These are phyloP conservation scores for Pythium phragmiticola DNA, from an alignment of 352 stramenopile genomes.

Conservation along the genomic window DNA sequence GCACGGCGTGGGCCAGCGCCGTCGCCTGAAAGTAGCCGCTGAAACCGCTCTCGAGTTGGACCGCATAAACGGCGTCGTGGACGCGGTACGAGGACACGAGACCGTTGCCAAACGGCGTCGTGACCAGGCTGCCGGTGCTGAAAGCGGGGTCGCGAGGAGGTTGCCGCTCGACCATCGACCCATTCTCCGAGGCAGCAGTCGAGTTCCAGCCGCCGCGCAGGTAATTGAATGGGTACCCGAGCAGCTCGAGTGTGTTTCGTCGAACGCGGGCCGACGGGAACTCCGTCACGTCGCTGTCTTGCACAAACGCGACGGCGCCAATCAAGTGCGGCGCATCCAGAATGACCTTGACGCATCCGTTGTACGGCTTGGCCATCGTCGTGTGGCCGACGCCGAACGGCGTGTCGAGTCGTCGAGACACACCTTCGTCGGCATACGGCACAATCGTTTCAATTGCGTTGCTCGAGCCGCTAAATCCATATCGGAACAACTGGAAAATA, in stretches of 20 bases:
- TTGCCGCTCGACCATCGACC: slow-evolving; percentile 9
- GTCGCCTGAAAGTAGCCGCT: slow-evolving; percentile 48
- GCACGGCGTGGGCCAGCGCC: slow-evolving; percentile 37
- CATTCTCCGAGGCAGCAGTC: slow-evolving; percentile 23
- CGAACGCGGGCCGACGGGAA: slow-evolving; percentile 29
- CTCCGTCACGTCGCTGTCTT: slow-evolving; percentile 42
- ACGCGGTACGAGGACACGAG: slow-evolving; percentile 46
- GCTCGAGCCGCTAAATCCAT: slow-evolving; percentile 35
- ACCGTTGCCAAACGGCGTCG: slow-evolving; percentile 68
- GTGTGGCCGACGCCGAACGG: slow-evolving; percentile 59
- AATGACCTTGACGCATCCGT: slow-evolving; percentile 44
- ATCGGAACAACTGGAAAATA: slow-evolving; percentile 73
- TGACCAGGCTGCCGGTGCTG: slow-evolving; percentile 45
- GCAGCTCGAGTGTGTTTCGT: slow-evolving; percentile 69
- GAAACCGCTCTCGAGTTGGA: slow-evolving; percentile 40
- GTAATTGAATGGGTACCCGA: slow-evolving; percentile 74
- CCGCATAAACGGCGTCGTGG: slow-evolving; percentile 53
- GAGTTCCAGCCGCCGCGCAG: slow-evolving; percentile 40
- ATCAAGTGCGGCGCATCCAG: slow-evolving; percentile 48
- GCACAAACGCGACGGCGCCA: slow-evolving; percentile 50
- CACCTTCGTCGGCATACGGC: slow-evolving; percentile 48
- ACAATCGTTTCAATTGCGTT: slow-evolving; percentile 3
- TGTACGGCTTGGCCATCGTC: slow-evolving; percentile 45
- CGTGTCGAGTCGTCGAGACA: slow-evolving; percentile 45
- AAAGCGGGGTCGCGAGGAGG: slow-evolving; percentile 29